phyloP scores from a whole-genome alignment of 257 asterid species.

The Misopates orontium region DNA sequence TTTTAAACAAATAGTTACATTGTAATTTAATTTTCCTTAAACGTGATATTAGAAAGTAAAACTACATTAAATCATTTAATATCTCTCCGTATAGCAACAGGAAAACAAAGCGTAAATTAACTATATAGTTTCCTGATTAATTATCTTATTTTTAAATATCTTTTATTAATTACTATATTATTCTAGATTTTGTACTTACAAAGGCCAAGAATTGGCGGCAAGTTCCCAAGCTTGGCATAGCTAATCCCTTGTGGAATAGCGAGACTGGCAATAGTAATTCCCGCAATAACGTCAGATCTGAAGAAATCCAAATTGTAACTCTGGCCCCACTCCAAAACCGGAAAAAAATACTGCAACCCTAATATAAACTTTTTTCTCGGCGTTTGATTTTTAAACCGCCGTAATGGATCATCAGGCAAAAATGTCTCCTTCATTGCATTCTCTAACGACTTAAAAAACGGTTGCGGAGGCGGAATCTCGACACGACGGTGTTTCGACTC shows the following conservation, averaged over 20 bases:
- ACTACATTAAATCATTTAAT: too few species aligned
- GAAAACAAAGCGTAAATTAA: too few species aligned
- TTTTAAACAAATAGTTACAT: too few species aligned
- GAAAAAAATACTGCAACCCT: constrained; percentile 74
- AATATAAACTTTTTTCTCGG: constrained; percentile 42
- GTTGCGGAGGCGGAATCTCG: constrained; percentile 70
- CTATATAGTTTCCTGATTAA: too few species aligned
- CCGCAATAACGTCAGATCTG: constrained; percentile 74
- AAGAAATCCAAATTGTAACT: constrained; percentile 55
- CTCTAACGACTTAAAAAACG: constrained; percentile 54
- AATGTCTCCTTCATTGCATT: constrained; percentile 71
- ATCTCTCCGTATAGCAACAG: too few species aligned
- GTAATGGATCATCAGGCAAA: constrained; percentile 88
- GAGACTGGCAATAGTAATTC: constrained; percentile 92
- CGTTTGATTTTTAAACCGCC: constrained; percentile 85
- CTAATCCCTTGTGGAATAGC: constrained; percentile 98
- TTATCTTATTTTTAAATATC: too few species aligned
- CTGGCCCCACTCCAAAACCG: constrained; percentile 87
- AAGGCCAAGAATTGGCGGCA: constrained; percentile 92
- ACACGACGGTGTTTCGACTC: constrained; percentile 39
- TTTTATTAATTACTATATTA: neutral
- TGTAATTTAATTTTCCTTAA: too few species aligned
- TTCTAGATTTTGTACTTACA: constrained; percentile 44
- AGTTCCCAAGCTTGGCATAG: constrained; percentile 85
- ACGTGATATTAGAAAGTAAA: too few species aligned